Evolutionary conservation across 345 rosid genomes (phyloP).

Genomic region (Eucalyptus pumila): DNA sequence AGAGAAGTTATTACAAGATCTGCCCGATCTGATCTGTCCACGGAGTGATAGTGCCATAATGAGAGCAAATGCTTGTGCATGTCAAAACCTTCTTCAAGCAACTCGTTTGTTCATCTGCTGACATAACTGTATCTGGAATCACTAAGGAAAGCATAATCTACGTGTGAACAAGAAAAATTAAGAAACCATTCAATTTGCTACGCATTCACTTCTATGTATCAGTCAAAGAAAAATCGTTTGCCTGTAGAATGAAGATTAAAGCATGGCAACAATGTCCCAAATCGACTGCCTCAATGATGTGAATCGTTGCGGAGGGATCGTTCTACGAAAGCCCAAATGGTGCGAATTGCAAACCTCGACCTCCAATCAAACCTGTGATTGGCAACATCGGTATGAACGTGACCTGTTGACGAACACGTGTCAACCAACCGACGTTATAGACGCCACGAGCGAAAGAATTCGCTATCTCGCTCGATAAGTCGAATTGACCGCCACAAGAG

Average conservation of each 20-base stretch:
- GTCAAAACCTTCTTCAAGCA: conserved; percentile 86
- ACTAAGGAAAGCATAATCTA: conserved; percentile 20
- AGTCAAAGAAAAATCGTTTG: not conserved
- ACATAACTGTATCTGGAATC: conserved; percentile 54
- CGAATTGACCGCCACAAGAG: too few species aligned
- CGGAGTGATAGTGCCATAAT: conserved; percentile 68
- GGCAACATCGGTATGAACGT: too few species aligned
- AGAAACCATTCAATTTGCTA: not conserved
- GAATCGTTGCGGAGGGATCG: too few species aligned
- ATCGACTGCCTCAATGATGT: not conserved
- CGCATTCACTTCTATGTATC: not conserved
- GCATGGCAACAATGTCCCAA: not conserved
- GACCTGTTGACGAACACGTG: too few species aligned
- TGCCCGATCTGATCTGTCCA: conserved; percentile 80
- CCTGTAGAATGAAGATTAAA: not conserved
- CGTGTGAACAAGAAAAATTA: not conserved
- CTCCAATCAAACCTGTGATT: too few species aligned
- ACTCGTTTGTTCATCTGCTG: conserved; percentile 64
- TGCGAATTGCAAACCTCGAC: too few species aligned
- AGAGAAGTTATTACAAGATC: conserved; percentile 62
- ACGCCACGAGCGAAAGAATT: too few species aligned
- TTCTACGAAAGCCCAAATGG: too few species aligned
- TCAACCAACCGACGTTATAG: too few species aligned
- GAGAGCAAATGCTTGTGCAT: conserved; percentile 65
- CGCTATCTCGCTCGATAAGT: too few species aligned